These are phyloP conservation scores for Zalerion maritima DNA, from an alignment of 495 filamentous ascomycete genomes.

Conservation along the genomic window DNA sequence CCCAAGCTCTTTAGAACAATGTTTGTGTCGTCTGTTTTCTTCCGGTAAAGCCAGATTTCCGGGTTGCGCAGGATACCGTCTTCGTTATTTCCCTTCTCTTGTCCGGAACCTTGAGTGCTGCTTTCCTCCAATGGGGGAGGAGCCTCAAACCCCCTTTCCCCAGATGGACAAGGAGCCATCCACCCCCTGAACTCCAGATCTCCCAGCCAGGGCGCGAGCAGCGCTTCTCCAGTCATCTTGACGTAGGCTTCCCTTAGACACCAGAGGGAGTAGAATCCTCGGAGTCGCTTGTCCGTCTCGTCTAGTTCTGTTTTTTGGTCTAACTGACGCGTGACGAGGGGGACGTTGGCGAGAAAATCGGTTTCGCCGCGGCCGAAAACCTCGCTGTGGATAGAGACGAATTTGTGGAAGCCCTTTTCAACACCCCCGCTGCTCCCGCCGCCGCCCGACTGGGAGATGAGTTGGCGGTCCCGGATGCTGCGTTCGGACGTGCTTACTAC, in stretches of 20 bases:
- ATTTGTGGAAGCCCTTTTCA: constrained; percentile 49
- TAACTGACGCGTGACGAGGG: too few relatives aligned
- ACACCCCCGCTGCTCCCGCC: too few relatives aligned
- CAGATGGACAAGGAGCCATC: too few relatives aligned
- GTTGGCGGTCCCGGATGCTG: constrained; percentile 32
- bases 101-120: too few relatives aligned
- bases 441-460: constrained; percentile 22
- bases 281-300: too few relatives aligned
- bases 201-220: constrained; percentile 65
- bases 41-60: constrained; percentile 24
- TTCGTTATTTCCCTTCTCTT: constrained; percentile 9
- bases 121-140: too few relatives aligned
- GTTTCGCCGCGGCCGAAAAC: constrained; percentile 45
- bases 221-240: constrained; percentile 82
- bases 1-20: constrained; percentile 26
- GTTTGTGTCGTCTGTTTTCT: constrained; percentile 27
- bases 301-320: too few relatives aligned
- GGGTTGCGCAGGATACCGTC: constrained; percentile 14
- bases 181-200: constrained; percentile 52
- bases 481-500: constrained; percentile 65
- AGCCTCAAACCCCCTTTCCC: too few relatives aligned
- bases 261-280: constrained; percentile 80
- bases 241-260: constrained; percentile 83
- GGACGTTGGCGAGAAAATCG: constrained; percentile 10
- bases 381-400: constrained; percentile 65